Conservation (phyloP, 805 yeast species). For the Tetrapisispora pingtungensis region DNA sequence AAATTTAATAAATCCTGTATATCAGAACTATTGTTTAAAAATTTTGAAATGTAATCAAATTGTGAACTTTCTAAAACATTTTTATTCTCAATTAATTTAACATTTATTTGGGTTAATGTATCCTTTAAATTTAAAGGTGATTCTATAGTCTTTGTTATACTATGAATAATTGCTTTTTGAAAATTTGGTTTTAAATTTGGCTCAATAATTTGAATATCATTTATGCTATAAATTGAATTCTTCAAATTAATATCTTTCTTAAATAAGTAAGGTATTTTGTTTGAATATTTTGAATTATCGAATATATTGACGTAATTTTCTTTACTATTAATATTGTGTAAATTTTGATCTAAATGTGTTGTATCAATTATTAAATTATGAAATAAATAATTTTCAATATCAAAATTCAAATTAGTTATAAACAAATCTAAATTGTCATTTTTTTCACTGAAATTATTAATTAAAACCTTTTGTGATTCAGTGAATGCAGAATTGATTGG, state of each 20-base stretch:
- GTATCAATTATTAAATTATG: slow-evolving; percentile 32
- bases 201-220: slow-evolving; percentile 37
- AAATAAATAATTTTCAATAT: slow-evolving; percentile 22
- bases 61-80: slow-evolving; percentile 3
- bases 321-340: slow-evolving; percentile 3
- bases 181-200: slow-evolving; percentile 48
- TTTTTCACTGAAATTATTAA: not conserved
- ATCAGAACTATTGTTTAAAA: not conserved
- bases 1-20: slow-evolving; percentile 3
- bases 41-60: slow-evolving; percentile 3
- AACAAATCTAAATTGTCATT: not conserved
- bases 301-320: not conserved
- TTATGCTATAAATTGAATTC: slow-evolving; percentile 9
- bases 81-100: no score
- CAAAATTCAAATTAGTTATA: slow-evolving; percentile 4
- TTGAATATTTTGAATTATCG: not conserved
- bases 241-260: not conserved
- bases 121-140: slow-evolving; percentile 30
- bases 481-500: slow-evolving; percentile 73
- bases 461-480: slow-evolving; percentile 1
- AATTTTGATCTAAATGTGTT: slow-evolving; percentile 6
- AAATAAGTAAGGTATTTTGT: not conserved
- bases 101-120: slow-evolving; percentile 20
- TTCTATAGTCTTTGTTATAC: slow-evolving; percentile 40
- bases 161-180: slow-evolving; percentile 60